These are phyloP conservation scores for Smittium mucronatum DNA, from an alignment of 371 early-diverging fungal genomes.

Conservation along the genomic window DNA sequence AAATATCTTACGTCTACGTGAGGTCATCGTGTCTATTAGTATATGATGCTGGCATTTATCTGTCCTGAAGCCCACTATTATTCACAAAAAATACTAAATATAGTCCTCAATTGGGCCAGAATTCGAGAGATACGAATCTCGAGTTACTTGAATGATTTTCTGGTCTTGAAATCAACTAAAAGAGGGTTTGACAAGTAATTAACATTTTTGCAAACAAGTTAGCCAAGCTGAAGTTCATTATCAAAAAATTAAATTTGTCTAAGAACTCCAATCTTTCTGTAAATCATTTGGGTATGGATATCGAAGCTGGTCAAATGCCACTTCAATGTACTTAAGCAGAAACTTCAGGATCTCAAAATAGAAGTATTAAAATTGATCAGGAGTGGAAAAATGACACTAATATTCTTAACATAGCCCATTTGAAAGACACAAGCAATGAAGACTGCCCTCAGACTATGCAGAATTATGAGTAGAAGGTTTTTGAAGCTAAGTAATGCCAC, in stretches of 20 bases:
- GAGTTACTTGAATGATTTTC: slow-evolving; percentile 30
- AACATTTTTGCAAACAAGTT: slow-evolving; percentile 20
- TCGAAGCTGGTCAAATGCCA: slow-evolving; percentile 18
- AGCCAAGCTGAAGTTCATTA: neutral
- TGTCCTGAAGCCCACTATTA: neutral
- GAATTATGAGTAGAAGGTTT: neutral
- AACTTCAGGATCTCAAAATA: neutral
- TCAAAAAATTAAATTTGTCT: slow-evolving; percentile 14
- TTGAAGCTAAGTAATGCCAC: neutral
- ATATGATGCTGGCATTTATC: neutral
- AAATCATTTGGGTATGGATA: slow-evolving; percentile 27
- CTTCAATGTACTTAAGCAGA: neutral
- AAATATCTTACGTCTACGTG: neutral
- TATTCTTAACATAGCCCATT: slow-evolving; percentile 10
- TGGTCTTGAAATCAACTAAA: slow-evolving; percentile 14
- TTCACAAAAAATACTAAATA: slow-evolving; percentile 19
- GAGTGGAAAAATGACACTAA: neutral
- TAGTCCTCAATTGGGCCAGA: slow-evolving; percentile 24
- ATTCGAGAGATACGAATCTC: slow-evolving; percentile 24
- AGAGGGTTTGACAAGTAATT: slow-evolving; percentile 7
- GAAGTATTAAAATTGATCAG: neutral
- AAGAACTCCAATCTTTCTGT: slow-evolving; percentile 27
- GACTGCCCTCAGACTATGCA: neutral
- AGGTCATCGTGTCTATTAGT: neutral
- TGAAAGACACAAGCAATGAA: slow-evolving; percentile 6